Evolutionary conservation across 495 filamentous ascomycete species (phyloP).

Genomic region (Lepidopterella palustris): DNA sequence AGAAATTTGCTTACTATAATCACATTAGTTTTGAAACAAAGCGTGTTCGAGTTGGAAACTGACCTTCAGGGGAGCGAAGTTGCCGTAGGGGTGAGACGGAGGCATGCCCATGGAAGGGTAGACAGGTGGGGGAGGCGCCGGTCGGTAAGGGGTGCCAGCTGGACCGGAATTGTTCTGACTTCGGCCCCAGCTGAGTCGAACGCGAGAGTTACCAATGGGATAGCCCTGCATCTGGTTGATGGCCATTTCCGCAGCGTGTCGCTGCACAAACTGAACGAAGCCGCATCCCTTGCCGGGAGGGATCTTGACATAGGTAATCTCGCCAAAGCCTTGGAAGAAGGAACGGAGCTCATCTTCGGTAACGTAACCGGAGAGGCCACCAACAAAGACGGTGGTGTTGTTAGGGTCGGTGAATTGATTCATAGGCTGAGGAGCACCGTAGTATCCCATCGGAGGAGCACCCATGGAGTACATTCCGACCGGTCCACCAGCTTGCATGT

Average conservation of each 20-base stretch:
- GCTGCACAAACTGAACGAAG: constrained; percentile 98
- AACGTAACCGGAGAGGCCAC: constrained; percentile 94
- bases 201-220: constrained; percentile 96
- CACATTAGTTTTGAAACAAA: neutral
- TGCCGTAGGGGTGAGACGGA: constrained; percentile 62
- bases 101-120: constrained; percentile 68
- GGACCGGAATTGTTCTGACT: constrained; percentile 98
- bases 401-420: constrained; percentile 99
- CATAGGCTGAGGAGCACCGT: constrained; percentile 84
- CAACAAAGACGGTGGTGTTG: constrained; percentile 99
- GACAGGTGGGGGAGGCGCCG: constrained; percentile 84
- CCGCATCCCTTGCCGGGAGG: constrained; percentile 98
- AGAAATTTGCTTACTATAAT: constrained; percentile 26
- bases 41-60: constrained; percentile 4
- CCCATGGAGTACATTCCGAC: constrained; percentile 59
- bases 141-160: constrained; percentile 94
- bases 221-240: constrained; percentile 99
- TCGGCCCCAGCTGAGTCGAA: constrained; percentile 94
- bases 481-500: constrained; percentile 39
- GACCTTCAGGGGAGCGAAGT: constrained; percentile 38
- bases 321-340: constrained; percentile 99
- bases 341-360: constrained; percentile 98
- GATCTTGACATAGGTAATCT: constrained; percentile 99
- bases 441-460: constrained; percentile 72
- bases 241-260: constrained; percentile 98